These are phyloP conservation scores for Corchorus capsularis DNA, from an alignment of 345 rosid species.

Conservation along the genomic window DNA sequence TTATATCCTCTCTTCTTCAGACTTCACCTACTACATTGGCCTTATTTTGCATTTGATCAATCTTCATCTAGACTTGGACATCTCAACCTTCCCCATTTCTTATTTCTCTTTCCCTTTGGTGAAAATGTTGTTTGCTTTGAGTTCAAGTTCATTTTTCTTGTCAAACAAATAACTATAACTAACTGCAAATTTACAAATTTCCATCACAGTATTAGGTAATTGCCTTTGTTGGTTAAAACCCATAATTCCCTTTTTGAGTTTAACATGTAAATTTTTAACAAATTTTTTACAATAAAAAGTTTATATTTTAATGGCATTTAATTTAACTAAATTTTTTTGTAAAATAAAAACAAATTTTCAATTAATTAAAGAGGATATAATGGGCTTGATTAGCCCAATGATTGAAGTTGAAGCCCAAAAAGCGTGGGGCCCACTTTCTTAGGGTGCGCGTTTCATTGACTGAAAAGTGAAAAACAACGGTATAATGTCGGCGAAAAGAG, in stretches of 20 bases:
- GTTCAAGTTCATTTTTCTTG: constrained; percentile 16
- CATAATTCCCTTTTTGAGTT: not conserved
- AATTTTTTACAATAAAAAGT: not conserved
- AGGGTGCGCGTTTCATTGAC: not conserved
- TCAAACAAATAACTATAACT: not conserved
- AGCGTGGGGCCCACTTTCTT: constrained; percentile 2
- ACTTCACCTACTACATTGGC: not conserved
- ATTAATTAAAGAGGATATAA: not conserved
- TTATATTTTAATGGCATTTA: not conserved
- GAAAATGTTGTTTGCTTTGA: constrained; percentile 19
- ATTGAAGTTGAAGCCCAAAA: not conserved
- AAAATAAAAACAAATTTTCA: not conserved
- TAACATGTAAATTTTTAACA: not conserved
- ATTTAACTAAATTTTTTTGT: not conserved
- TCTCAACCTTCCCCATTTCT: constrained; percentile 22
- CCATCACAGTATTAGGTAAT: not conserved
- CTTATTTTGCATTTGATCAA: not conserved
- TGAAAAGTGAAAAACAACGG: not conserved
- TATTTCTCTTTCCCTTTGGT: constrained; percentile 11
- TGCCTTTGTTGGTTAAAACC: too few species aligned
- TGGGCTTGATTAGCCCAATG: constrained; percentile 4
- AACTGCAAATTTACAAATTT: not conserved
- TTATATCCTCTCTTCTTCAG: not conserved
- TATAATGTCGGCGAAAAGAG: constrained; percentile 36
- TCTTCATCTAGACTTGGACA: constrained; percentile 19